A percentile compares a stretch with the other conserved stretches of the same genome.
Evolutionary conservation across 108 stramenopile species (phyloP).

Genomic region (Mediolabrus comicus): DNA sequence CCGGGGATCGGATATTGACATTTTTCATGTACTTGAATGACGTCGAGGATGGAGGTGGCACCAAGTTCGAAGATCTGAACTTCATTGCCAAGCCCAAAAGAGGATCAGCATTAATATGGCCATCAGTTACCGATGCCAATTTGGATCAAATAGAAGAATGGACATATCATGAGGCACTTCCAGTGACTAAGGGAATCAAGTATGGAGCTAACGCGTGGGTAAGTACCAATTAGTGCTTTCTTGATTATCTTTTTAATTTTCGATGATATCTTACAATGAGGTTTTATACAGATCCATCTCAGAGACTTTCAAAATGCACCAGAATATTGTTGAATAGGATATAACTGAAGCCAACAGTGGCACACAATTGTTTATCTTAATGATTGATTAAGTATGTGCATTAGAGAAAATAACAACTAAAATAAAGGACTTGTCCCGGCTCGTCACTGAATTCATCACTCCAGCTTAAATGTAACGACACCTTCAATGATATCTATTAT

Average conservation of each 20-base stretch:
- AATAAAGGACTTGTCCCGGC: too few relatives aligned
- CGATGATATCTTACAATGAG: background rate
- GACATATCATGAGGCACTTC: constrained; percentile 62
- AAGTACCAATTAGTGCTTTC: background rate
- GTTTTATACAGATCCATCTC: constrained; percentile 45
- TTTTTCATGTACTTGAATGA: constrained; percentile 65
- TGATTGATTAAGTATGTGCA: too few relatives aligned
- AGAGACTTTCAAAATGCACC: constrained; percentile 28
- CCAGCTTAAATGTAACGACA: too few relatives aligned
- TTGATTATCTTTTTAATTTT: constrained; percentile 3
- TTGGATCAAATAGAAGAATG: constrained; percentile 35
- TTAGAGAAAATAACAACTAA: too few relatives aligned
- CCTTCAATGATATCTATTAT: too few relatives aligned
- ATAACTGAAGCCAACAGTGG: too few relatives aligned
- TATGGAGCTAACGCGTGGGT: constrained; percentile 77
- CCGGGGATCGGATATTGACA: constrained; percentile 57
- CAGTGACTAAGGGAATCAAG: constrained; percentile 78
- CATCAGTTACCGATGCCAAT: constrained; percentile 42
- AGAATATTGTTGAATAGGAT: constrained; percentile 31
- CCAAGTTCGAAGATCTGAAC: constrained; percentile 42
- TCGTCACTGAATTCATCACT: too few relatives aligned
- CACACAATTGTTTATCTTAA: too few relatives aligned
- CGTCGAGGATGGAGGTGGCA: constrained; percentile 64
- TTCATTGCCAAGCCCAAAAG: constrained; percentile 35
- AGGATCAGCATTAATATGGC: constrained; percentile 63